These are phyloP conservation scores for Kodamaea nitidulidarum DNA, from an alignment of 805 yeast genomes.

Conservation along the genomic window DNA sequence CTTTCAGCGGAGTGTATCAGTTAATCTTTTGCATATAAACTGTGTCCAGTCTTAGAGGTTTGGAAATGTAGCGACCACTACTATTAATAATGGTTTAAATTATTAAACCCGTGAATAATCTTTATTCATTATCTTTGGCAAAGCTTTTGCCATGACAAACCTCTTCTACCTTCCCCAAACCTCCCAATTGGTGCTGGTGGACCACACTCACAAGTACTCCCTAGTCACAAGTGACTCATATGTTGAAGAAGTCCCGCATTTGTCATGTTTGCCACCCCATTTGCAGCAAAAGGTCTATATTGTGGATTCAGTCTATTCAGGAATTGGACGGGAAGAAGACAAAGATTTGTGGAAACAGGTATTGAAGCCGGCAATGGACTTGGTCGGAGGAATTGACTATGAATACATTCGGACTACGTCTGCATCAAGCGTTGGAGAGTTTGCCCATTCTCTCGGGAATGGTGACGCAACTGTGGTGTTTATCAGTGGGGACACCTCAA, in stretches of 20 bases:
- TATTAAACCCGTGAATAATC: too few species aligned
- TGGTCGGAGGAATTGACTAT: conserved; percentile 30
- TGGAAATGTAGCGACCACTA: too few species aligned
- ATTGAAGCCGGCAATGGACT: conserved; percentile 45
- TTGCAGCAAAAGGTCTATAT: conserved; percentile 22
- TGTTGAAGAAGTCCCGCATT: not conserved
- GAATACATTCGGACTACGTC: conserved; percentile 42
- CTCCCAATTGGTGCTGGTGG: conserved; percentile 6
- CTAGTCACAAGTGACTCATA: conserved; percentile 1
- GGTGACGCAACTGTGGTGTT: conserved; percentile 46
- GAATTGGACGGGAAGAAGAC: conserved; percentile 34
- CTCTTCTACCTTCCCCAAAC: conserved; percentile 7
- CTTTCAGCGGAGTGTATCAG: too few species aligned
- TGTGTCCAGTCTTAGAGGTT: too few species aligned
- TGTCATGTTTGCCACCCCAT: conserved; percentile 3
- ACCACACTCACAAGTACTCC: conserved; percentile 1
- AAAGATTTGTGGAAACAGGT: conserved; percentile 39
- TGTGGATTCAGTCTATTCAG: conserved; percentile 50
- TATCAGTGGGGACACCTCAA: conserved; percentile 83
- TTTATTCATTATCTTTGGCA: not conserved
- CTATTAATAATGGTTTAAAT: too few species aligned
- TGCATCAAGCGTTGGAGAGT: conserved; percentile 34
- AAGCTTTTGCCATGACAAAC: not conserved
- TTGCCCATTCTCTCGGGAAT: conserved; percentile 28
- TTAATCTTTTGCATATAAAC: too few species aligned